A percentile compares a stretch with the other conserved stretches of the same genome.
phyloP scores from a whole-genome alignment of 169 alveolate species.

The Ichthyophthirius multifiliis region DNA sequence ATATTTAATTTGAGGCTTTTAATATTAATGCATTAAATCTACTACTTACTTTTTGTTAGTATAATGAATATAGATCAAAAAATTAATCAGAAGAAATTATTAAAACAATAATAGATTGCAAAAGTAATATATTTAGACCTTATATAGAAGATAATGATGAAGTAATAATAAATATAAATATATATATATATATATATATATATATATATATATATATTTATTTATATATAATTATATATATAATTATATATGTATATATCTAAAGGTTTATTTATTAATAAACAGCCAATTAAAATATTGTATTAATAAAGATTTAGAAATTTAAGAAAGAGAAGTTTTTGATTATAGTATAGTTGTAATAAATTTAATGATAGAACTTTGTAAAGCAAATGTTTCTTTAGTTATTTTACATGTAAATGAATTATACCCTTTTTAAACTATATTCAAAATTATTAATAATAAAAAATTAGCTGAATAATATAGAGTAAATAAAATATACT shows the following conservation, averaged over 20 bases:
- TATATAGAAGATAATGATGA: no score
- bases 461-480: neutral
- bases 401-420: neutral
- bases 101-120: neutral
- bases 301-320: neutral
- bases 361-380: neutral
- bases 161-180: no score
- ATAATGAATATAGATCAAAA: neutral
- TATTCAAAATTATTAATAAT: neutral
- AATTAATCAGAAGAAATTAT: neutral
- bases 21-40: neutral
- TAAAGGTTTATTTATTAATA: no score
- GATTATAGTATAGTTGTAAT: neutral
- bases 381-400: slow-evolving; percentile 1
- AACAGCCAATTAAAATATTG: neutral
- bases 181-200: no score
- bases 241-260: neutral
- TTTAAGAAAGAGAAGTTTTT: neutral
- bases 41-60: neutral
- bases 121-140: neutral
- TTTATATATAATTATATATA: no score
- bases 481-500: neutral
- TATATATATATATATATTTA: no score
- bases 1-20: neutral
- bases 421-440: neutral